phyloP scores from a whole-genome alignment of 2,329 filamentous ascomycete species.

The Aspergillus fijiensis region DNA sequence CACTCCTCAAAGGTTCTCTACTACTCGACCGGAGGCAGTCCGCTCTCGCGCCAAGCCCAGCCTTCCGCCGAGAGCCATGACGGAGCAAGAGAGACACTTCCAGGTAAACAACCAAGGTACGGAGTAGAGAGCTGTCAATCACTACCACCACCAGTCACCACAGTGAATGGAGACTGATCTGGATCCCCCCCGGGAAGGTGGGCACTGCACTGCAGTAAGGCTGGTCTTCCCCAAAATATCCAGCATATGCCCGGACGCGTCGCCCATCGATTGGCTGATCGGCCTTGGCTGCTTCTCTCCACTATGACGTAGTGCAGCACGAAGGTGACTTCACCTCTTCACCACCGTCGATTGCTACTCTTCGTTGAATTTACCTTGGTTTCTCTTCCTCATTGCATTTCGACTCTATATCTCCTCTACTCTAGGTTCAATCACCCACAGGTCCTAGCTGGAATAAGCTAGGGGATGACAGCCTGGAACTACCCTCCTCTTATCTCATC shows the following conservation, averaged over 20 bases:
- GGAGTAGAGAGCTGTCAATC: neutral
- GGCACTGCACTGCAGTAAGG: neutral
- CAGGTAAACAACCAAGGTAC: neutral
- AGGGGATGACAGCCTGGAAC: neutral
- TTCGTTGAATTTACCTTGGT: neutral
- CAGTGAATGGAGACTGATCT: neutral
- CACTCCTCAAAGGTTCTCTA: too few relatives aligned
- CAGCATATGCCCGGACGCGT: neutral
- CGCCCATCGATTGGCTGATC: constrained; percentile 6
- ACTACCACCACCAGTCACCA: too few relatives aligned
- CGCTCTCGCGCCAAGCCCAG: neutral
- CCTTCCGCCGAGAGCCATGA: neutral
- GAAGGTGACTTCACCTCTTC: neutral
- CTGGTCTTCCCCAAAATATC: neutral
- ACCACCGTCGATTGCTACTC: neutral
- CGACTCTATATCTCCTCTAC: neutral
- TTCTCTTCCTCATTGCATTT: neutral
- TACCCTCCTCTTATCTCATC: neutral
- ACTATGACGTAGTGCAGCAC: constrained; percentile 38
- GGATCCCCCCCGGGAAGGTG: neutral
- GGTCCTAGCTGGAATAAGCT: neutral
- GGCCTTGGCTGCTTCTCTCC: constrained; percentile 9
- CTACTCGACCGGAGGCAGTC: neutral
- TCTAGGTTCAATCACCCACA: neutral
- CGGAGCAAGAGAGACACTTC: neutral